Conservation (phyloP, 2,329 filamentous ascomycete species). For the Ophioceras dolichostomum region DNA sequence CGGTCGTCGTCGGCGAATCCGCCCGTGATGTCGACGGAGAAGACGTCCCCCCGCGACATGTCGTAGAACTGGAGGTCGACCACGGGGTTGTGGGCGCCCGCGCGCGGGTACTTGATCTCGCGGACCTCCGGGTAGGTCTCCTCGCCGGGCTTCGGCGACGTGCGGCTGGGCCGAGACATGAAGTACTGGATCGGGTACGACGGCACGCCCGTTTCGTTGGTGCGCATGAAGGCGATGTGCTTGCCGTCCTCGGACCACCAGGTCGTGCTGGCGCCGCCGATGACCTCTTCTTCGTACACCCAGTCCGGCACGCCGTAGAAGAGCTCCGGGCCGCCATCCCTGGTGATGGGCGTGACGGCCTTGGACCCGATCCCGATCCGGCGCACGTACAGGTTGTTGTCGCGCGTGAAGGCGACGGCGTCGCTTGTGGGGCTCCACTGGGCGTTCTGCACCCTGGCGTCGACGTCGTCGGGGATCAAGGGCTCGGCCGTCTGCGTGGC, state of each 20-base stretch:
- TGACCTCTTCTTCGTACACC: slow-evolving; percentile 86
- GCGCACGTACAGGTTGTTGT: slow-evolving; percentile 84
- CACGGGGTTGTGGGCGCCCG: slow-evolving; percentile 83
- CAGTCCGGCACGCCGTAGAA: slow-evolving; percentile 97
- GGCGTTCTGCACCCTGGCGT: slow-evolving; percentile 66
- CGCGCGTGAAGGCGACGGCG: slow-evolving; percentile 74
- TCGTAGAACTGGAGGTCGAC: slow-evolving; percentile 88
- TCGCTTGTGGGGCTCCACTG: slow-evolving; percentile 83
- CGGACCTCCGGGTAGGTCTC: slow-evolving; percentile 85
- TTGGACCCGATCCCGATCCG: slow-evolving; percentile 35
- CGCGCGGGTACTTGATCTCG: slow-evolving; percentile 94
- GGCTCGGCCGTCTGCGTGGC: slow-evolving; percentile 64
- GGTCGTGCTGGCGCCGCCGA: slow-evolving; percentile 66
- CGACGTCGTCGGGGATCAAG: slow-evolving; percentile 55
- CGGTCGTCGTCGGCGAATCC: slow-evolving; percentile 73
- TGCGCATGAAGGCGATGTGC: slow-evolving; percentile 82
- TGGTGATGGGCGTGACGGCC: slow-evolving; percentile 61
- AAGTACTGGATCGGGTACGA: slow-evolving; percentile 93
- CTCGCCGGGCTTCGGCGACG: slow-evolving; percentile 52
- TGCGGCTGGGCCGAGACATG: slow-evolving; percentile 71
- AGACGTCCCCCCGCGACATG: slow-evolving; percentile 61
- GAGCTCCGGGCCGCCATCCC: slow-evolving; percentile 73
- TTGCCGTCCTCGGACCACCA: slow-evolving; percentile 94
- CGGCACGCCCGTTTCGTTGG: slow-evolving; percentile 84
- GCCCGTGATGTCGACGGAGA: slow-evolving; percentile 63